These are phyloP conservation scores for Chaetomium strumarium DNA, from an alignment of 2,329 filamentous ascomycete species.

Conservation along the genomic window DNA sequence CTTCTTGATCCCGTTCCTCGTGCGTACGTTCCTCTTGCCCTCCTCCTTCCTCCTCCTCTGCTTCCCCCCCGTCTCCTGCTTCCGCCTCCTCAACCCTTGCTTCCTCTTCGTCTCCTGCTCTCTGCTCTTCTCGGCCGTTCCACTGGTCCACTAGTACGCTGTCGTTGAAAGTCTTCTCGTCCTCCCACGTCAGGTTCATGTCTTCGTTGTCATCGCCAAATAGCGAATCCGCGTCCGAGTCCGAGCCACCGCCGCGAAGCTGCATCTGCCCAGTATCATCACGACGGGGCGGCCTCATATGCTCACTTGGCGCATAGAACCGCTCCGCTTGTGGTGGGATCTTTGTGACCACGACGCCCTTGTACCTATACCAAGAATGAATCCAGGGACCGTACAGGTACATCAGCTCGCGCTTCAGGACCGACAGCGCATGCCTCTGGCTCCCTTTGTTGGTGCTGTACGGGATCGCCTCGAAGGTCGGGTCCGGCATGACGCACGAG, in stretches of 20 bases:
- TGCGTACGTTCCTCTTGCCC: neutral
- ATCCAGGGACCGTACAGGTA: neutral
- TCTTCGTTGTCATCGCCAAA: neutral
- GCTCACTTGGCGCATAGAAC: neutral
- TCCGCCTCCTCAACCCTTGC: neutral
- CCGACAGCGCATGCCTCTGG: neutral
- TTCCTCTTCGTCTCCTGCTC: too few relatives aligned
- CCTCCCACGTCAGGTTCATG: too few relatives aligned
- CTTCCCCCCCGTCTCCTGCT: neutral
- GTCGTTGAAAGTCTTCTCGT: too few relatives aligned
- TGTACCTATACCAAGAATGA: constrained; percentile 3
- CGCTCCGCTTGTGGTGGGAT: neutral
- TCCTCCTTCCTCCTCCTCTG: neutral
- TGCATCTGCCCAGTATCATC: too few relatives aligned
- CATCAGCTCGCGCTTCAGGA: neutral
- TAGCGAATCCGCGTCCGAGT: neutral
- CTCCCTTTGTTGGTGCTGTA: neutral
- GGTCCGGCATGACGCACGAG: constrained; percentile 6
- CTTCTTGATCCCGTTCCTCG: neutral
- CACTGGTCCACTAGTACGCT: too few relatives aligned
- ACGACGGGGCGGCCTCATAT: too few relatives aligned
- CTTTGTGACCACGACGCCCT: neutral
- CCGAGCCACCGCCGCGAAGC: neutral
- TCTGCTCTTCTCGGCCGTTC: too few relatives aligned
- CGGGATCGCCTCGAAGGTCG: neutral